These are phyloP conservation scores for Septoria linicola DNA, from an alignment of 2,329 filamentous ascomycete species.

Conservation along the genomic window DNA sequence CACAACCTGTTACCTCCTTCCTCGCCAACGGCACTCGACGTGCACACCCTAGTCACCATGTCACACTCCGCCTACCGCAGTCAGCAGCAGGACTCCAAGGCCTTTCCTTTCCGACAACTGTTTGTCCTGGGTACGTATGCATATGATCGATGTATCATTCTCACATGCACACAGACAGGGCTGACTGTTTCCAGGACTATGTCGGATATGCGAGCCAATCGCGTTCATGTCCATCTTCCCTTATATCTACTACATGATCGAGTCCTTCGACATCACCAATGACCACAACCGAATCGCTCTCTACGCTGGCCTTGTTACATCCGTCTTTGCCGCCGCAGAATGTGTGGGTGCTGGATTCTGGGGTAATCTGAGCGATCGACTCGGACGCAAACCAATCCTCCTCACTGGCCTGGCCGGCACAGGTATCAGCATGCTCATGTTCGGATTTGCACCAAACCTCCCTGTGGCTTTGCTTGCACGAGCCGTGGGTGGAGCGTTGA, in stretches of 20 bases:
- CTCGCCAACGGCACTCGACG: slow-evolving; percentile 4
- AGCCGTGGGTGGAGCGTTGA: slow-evolving; percentile 84
- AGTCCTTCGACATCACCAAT: slow-evolving; percentile 81
- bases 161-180: background rate
- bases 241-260: slow-evolving; percentile 97
- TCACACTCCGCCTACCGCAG: slow-evolving; percentile 9
- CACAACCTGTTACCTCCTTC: slow-evolving; percentile 5
- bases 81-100: slow-evolving; percentile 30
- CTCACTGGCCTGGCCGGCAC: slow-evolving; percentile 88
- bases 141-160: background rate
- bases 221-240: slow-evolving; percentile 99
- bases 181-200: slow-evolving; percentile 57
- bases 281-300: slow-evolving; percentile 79
- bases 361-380: slow-evolving; percentile 86
- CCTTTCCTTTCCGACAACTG: slow-evolving; percentile 60
- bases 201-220: slow-evolving; percentile 96
- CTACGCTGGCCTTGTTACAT: slow-evolving; percentile 94
- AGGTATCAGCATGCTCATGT: slow-evolving; percentile 85
- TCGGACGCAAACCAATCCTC: slow-evolving; percentile 90
- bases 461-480: slow-evolving; percentile 81
- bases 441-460: slow-evolving; percentile 84
- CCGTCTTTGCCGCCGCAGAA: slow-evolving; percentile 92
- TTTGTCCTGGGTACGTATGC: slow-evolving; percentile 52
- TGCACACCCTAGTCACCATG: slow-evolving; percentile 21
- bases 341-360: slow-evolving; percentile 90